Evolutionary conservation across 2,329 filamentous ascomycete species (phyloP).

Genomic region (Passalora sequoiae): DNA sequence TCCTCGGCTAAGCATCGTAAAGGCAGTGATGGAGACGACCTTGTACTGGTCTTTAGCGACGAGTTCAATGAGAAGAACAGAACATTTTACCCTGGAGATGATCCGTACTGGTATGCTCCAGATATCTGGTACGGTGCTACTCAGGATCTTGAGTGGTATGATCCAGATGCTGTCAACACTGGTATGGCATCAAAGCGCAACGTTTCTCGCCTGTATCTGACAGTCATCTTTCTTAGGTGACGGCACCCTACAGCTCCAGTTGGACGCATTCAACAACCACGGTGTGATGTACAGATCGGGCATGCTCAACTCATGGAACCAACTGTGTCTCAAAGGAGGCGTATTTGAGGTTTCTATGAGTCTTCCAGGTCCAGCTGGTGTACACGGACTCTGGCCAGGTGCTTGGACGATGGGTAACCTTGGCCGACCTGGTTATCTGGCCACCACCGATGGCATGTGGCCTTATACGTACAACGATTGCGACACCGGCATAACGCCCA

Average conservation of each 20-base stretch:
- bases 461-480: conserved; percentile 50
- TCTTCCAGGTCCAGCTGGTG: conserved; percentile 47
- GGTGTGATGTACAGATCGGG: conserved; percentile 48
- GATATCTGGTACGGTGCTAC: conserved; percentile 71
- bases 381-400: conserved; percentile 50
- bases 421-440: conserved; percentile 48
- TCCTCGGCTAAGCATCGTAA: conserved; percentile 52
- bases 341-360: conserved; percentile 51
- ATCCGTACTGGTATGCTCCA: conserved; percentile 62
- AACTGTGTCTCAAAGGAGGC: conserved; percentile 52
- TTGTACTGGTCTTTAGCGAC: conserved; percentile 63
- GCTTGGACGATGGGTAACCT: conserved; percentile 54
- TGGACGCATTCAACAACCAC: conserved; percentile 62
- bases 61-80: conserved; percentile 64
- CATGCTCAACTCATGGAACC: conserved; percentile 51
- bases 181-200: conserved; percentile 15
- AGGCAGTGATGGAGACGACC: conserved; percentile 54
- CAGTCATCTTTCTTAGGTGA: conserved; percentile 12
- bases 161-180: conserved; percentile 49
- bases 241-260: conserved; percentile 51
- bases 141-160: conserved; percentile 55
- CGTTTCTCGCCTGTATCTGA: not conserved
- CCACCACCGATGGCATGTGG: conserved; percentile 52
- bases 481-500: conserved; percentile 48
- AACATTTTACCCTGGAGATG: conserved; percentile 66